phyloP scores from a whole-genome alignment of 441 rosid genomes.

The Gossypium trilobum region DNA sequence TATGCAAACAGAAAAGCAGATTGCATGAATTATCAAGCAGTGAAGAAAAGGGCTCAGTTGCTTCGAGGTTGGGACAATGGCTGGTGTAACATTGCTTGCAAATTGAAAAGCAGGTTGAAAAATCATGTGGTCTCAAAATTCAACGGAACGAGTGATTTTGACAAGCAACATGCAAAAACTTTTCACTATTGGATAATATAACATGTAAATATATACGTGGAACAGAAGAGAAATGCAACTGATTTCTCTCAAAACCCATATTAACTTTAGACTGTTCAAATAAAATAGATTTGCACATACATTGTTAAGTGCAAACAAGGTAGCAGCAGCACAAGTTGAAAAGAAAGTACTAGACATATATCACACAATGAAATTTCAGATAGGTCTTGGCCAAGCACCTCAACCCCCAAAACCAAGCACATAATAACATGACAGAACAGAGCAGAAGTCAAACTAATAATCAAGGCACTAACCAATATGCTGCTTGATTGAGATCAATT shows the following conservation, averaged over 20 bases:
- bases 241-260: not conserved
- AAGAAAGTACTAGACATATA: not conserved
- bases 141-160: too few relatives aligned
- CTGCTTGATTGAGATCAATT: not conserved
- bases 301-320: not conserved
- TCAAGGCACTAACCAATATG: not conserved
- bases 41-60: not conserved
- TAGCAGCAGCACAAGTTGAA: not conserved
- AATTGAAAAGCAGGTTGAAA: not conserved
- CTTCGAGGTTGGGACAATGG: not conserved
- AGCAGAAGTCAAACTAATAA: not conserved
- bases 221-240: not conserved
- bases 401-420: not conserved
- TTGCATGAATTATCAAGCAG: not conserved
- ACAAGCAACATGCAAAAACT: not conserved
- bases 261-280: not conserved
- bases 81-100: not conserved
- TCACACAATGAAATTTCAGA: not conserved
- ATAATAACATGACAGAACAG: not conserved
- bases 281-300: not conserved
- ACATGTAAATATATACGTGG: too few relatives aligned
- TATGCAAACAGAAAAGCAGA: conserved; percentile 9
- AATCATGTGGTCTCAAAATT: not conserved
- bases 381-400: conserved; percentile 9
- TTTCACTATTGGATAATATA: not conserved